A percentile compares a stretch with the other conserved stretches of the same genome.
phyloP scores from a whole-genome alignment of 768 basidiomycete species.

The Lentinula aciculospora region DNA sequence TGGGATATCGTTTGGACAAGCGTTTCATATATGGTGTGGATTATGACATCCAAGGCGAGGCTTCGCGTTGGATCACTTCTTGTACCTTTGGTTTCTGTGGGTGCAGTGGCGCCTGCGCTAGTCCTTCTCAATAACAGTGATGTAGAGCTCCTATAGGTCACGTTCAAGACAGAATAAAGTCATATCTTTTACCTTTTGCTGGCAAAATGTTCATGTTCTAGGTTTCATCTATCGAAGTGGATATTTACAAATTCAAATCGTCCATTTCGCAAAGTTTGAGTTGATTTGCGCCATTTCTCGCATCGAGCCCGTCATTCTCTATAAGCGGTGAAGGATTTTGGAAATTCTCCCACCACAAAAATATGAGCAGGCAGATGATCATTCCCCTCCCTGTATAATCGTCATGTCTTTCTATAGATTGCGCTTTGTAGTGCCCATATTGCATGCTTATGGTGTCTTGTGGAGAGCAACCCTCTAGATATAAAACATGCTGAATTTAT shows the following conservation, averaged over 20 bases:
- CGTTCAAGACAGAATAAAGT: too few relatives aligned
- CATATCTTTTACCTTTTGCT: neutral
- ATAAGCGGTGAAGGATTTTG: neutral
- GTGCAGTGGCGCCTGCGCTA: neutral
- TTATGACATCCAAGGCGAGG: neutral
- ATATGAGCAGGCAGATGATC: neutral
- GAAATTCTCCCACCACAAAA: neutral
- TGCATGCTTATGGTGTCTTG: slow-evolving; percentile 6
- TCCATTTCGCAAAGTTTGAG: neutral
- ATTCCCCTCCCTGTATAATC: neutral
- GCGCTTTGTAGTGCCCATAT: slow-evolving; percentile 1
- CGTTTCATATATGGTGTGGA: slow-evolving; percentile 34
- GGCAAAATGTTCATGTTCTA: neutral
- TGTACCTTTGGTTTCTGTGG: neutral
- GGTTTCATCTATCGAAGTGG: too few relatives aligned
- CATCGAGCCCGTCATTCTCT: neutral
- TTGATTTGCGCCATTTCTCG: neutral
- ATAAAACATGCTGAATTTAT: neutral
- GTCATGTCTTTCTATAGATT: neutral
- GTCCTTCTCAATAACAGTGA: neutral
- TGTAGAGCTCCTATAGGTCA: neutral
- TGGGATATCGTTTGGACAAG: slow-evolving; percentile 61
- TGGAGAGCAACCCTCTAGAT: neutral
- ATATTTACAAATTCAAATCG: too few relatives aligned
- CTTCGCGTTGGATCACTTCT: neutral